Conservation (phyloP, 352 stramenopile species). For the Thraustotheca clavata region DNA sequence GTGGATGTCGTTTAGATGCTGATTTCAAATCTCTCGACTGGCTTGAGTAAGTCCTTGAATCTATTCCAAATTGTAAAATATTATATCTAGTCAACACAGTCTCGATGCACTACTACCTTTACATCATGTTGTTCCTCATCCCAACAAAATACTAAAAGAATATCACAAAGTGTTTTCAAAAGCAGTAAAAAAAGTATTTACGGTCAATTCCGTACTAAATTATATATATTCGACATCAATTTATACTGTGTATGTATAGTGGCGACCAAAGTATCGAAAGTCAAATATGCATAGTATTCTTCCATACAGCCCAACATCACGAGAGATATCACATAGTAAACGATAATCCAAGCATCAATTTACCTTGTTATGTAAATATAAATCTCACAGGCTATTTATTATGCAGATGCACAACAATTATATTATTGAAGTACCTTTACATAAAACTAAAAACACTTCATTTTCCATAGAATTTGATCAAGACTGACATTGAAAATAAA, state of each 20-base stretch:
- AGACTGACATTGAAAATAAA: too few relatives aligned
- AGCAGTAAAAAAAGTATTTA: neutral
- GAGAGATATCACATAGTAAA: too few relatives aligned
- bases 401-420: too few relatives aligned
- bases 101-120: neutral
- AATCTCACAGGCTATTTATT: too few relatives aligned
- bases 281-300: neutral
- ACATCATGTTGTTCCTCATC: neutral
- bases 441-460: too few relatives aligned
- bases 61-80: neutral
- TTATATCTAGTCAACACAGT: neutral
- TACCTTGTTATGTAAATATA: too few relatives aligned
- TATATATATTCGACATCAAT: neutral
- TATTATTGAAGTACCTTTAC: too few relatives aligned
- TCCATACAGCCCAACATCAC: too few relatives aligned
- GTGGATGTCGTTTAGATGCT: constrained; percentile 12
- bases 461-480: too few relatives aligned
- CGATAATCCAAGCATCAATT: too few relatives aligned
- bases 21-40: constrained; percentile 7
- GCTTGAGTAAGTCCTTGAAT: neutral
- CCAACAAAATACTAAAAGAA: neutral
- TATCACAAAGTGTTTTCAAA: neutral
- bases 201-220: neutral
- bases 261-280: neutral
- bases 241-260: neutral